phyloP scores from a whole-genome alignment of 805 yeast species.

The Yarrowia divulgata region DNA sequence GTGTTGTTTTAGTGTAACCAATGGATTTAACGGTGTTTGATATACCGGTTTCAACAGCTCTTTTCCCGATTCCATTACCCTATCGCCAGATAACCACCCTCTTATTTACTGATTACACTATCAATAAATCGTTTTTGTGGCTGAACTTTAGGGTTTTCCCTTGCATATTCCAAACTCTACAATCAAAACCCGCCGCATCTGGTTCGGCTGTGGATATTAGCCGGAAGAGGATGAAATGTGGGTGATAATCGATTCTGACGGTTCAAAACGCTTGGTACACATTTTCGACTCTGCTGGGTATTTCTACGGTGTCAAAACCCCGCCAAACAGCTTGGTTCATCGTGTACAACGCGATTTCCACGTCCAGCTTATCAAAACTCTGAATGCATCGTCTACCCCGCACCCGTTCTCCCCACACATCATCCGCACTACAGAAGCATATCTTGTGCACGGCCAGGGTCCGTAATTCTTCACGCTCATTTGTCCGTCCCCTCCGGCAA shows the following conservation, averaged over 20 bases:
- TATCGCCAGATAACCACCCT: not conserved
- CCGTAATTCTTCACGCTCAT: slow-evolving; percentile 7
- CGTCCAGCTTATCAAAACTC: not conserved
- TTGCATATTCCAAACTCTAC: not conserved
- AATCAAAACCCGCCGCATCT: not conserved
- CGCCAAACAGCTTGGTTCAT: not conserved
- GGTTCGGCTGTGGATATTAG: not conserved
- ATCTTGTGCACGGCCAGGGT: not conserved
- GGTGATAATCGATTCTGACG: no score
- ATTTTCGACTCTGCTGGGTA: no score
- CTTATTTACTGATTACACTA: not conserved
- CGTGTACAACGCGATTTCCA: no score
- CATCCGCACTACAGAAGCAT: not conserved
- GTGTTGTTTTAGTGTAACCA: no score
- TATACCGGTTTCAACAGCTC: not conserved
- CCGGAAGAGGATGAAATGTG: no score
- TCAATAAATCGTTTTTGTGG: not conserved
- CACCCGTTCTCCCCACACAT: not conserved
- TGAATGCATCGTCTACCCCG: not conserved
- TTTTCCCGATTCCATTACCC: not conserved
- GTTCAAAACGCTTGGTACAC: no score
- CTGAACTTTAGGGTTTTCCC: not conserved
- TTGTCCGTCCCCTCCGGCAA: not conserved
- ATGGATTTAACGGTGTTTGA: no score
- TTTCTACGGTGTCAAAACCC: not conserved